Base-by-base conservation (phyloP, 2,329 filamentous ascomycete genomes). In the Tolypocladium inflatum region DNA sequence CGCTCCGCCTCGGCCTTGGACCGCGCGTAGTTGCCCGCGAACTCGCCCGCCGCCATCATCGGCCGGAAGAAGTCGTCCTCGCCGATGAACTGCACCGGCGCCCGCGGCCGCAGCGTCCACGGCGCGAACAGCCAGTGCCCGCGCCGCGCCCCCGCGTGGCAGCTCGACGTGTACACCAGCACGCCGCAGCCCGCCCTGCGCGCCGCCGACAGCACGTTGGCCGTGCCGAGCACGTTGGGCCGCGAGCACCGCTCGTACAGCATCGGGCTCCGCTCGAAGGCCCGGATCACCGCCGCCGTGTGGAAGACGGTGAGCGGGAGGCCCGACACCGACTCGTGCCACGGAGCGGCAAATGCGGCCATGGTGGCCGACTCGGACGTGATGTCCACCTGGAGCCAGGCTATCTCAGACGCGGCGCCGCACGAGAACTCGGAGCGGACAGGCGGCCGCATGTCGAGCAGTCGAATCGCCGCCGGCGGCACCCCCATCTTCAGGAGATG, bases 251-350 rank as follows among this genome's bases (percentile, higher is more conserved):
- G 74, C 30, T 71, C 66, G 61, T 83, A 80, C 38, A 78, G 70
- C 38, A 72, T 67, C 52, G 66, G 64, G 55, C 74, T 72, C 8
- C 81, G 76, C 57, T 84, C 80, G 19, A 72, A 74, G 0, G 79
- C 75, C 13, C 79, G 71, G 59, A 84, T 83, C 6, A 76, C 72
- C 1, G 81, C 81, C 2, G 80, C 81, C 0, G 78, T 83, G 68
- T 84, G 81, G 63, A 80, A 82, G 17, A 84, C 80, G 1, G 80
- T 83, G 30, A 84, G 68, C 1, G 81, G 80, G 4, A 78, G 70
- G 5, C 67, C 53, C 6, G 75, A 70, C 6, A 75, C 70, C 1
- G 67, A 65, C 2, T 66, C 54, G 2, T 74, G 70, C 81, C 82
- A 84, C 6, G 76, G 71, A 26, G 70, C 68, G 7, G 69, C 65